phyloP scores from a whole-genome alignment of 1,284 basidiomycete species.

The Chiua sp. region DNA sequence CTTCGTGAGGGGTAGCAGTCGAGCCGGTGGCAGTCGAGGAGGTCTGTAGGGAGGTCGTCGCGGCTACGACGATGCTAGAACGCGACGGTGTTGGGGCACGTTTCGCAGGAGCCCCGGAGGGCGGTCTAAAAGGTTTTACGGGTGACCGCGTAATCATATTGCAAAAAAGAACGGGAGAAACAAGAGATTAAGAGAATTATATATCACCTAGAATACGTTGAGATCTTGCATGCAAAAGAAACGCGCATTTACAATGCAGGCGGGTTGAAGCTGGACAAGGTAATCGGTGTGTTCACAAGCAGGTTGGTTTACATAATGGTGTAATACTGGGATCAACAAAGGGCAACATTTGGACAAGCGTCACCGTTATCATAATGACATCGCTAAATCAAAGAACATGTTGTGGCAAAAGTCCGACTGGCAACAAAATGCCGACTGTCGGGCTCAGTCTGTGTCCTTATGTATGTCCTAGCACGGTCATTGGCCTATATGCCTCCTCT shows the following conservation, averaged over 20 bases:
- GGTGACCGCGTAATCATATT: slow-evolving; percentile 35
- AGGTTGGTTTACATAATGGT: slow-evolving; percentile 19
- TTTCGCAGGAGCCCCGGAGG: slow-evolving; percentile 17
- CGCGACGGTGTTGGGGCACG: slow-evolving; percentile 29
- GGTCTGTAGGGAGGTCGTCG: slow-evolving; percentile 35
- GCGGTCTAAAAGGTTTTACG: slow-evolving; percentile 24
- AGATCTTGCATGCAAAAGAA: neutral
- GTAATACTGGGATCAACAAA: neutral
- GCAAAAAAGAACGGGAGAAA: neutral
- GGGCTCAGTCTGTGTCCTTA: slow-evolving; percentile 11
- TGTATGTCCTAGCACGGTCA: slow-evolving; percentile 40
- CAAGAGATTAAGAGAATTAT: neutral
- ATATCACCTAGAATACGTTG: slow-evolving; percentile 4
- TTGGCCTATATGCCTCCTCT: slow-evolving; percentile 48
- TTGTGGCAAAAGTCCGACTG: neutral
- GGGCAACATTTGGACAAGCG: neutral
- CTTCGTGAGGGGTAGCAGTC: slow-evolving; percentile 48
- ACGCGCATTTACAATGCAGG: slow-evolving; percentile 4
- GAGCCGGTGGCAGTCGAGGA: slow-evolving; percentile 36
- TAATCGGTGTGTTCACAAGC: neutral
- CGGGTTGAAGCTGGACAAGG: too few relatives aligned
- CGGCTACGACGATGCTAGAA: slow-evolving; percentile 18
- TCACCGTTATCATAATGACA: neutral
- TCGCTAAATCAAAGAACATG: too few relatives aligned
- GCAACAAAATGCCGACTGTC: too few relatives aligned